phyloP scores from a whole-genome alignment of 371 early-diverging fungal species.

The Scutellospora calospora region DNA sequence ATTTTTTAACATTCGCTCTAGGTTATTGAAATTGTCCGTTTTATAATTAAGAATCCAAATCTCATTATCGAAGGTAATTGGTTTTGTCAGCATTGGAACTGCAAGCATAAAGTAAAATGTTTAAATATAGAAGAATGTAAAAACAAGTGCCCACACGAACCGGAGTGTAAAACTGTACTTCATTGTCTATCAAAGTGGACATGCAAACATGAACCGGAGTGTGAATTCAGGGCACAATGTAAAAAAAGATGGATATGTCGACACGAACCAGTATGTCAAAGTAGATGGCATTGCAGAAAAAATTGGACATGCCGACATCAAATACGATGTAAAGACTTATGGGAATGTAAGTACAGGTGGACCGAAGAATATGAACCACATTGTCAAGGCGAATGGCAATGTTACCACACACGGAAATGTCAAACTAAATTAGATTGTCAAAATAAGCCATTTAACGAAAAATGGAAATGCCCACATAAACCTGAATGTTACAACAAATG shows the following conservation, averaged over 20 bases:
- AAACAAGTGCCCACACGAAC: neutral
- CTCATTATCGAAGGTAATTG: neutral
- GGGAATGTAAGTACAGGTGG: conserved; percentile 15
- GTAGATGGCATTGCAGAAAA: neutral
- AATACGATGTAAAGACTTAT: neutral
- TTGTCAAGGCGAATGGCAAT: conserved; percentile 7
- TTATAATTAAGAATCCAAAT: neutral
- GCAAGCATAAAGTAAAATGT: neutral
- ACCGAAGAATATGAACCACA: neutral
- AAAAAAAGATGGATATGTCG: neutral
- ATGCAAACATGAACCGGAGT: neutral
- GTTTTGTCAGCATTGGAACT: neutral
- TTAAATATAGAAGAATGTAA: neutral
- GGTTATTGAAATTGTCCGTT: neutral
- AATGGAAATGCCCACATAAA: neutral
- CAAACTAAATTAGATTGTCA: neutral
- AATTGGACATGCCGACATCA: neutral
- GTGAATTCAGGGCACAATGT: neutral
- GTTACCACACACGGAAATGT: neutral
- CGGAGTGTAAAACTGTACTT: neutral
- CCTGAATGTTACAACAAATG: neutral
- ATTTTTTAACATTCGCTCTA: neutral
- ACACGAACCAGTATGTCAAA: neutral
- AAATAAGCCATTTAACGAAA: neutral
- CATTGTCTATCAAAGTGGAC: neutral